Evolutionary conservation across 495 filamentous ascomycete genomes (phyloP).

Genomic region (Podospora bellae-mahoneyi): DNA sequence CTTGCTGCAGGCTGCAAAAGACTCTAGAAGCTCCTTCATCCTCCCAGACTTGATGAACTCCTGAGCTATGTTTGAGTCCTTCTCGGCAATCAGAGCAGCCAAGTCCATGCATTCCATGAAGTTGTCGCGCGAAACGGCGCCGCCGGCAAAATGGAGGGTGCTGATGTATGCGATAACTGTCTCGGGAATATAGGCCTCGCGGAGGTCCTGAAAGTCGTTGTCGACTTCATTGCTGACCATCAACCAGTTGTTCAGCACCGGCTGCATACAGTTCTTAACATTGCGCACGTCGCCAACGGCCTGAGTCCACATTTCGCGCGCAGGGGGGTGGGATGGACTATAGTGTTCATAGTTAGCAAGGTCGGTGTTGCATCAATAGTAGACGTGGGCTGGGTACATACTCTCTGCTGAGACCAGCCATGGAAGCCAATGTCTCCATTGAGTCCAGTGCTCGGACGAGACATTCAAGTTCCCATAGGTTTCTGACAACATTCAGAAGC

Average conservation of each 20-base stretch:
- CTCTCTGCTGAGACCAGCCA: slow-evolving; percentile 45
- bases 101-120: slow-evolving; percentile 77
- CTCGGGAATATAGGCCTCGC: slow-evolving; percentile 75
- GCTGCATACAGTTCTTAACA: slow-evolving; percentile 44
- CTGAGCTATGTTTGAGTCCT: slow-evolving; percentile 60
- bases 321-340: neutral
- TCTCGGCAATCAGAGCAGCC: slow-evolving; percentile 62
- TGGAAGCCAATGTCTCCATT: slow-evolving; percentile 54
- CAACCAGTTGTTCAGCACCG: slow-evolving; percentile 46
- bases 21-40: slow-evolving; percentile 75
- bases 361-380: neutral
- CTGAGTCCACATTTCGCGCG: slow-evolving; percentile 46
- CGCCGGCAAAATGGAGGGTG: slow-evolving; percentile 66
- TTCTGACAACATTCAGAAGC: slow-evolving; percentile 53
- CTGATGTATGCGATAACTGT: slow-evolving; percentile 75
- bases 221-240: slow-evolving; percentile 35
- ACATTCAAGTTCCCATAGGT: slow-evolving; percentile 70
- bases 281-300: slow-evolving; percentile 38
- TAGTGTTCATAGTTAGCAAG: neutral
- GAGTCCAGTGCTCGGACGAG: slow-evolving; percentile 63
- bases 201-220: slow-evolving; percentile 52
- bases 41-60: slow-evolving; percentile 62
- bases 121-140: slow-evolving; percentile 58
- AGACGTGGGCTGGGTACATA: slow-evolving; percentile 19
- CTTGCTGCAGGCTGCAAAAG: slow-evolving; percentile 69